phyloP scores from a whole-genome alignment of 805 yeast species.

The Monosporozyma unispora region DNA sequence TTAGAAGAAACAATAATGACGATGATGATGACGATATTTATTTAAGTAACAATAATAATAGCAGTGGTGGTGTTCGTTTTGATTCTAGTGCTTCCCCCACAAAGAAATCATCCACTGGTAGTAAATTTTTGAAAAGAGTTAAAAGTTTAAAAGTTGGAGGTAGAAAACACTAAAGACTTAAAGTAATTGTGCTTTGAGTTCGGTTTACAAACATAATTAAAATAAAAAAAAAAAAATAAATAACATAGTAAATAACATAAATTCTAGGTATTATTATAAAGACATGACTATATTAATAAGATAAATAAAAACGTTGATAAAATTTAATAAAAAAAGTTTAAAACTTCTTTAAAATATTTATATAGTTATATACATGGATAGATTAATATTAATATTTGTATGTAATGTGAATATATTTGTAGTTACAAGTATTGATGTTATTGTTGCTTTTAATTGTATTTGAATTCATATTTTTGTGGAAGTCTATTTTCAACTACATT shows the following conservation, averaged over 20 bases:
- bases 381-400: background rate
- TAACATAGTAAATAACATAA: background rate
- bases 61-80: conserved; percentile 21
- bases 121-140: conserved; percentile 71
- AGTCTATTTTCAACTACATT: conserved; percentile 45
- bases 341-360: background rate
- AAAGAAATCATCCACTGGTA: conserved; percentile 32
- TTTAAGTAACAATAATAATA: conserved; percentile 5
- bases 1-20: conserved; percentile 5
- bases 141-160: conserved; percentile 75
- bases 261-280: background rate
- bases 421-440: background rate
- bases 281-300: background rate
- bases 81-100: conserved; percentile 9
- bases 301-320: background rate
- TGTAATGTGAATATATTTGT: background rate
- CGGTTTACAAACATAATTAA: background rate
- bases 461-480: conserved; percentile 14
- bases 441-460: background rate
- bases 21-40: conserved; percentile 28
- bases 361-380: background rate
- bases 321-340: no score
- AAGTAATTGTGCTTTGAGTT: no score
- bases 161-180: conserved; percentile 8
- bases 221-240: background rate